phyloP scores from a whole-genome alignment of 768 basidiomycete species.

The Collybia nuda region DNA sequence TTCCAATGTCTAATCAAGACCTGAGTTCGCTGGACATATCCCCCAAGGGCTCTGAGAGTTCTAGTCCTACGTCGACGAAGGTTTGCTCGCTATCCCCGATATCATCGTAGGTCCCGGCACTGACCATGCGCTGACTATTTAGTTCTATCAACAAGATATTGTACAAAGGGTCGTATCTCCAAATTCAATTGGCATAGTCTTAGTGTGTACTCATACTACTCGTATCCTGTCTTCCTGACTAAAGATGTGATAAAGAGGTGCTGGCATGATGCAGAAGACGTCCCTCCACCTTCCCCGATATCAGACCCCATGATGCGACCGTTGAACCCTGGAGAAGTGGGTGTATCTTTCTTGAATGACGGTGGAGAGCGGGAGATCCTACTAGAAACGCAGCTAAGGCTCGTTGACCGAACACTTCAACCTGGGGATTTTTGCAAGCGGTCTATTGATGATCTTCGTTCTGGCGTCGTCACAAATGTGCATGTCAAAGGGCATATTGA shows the following conservation, averaged over 20 bases:
- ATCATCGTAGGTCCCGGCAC: background rate
- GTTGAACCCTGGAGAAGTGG: conserved; percentile 77
- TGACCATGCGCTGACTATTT: background rate
- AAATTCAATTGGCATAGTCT: conserved; percentile 55
- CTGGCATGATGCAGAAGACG: conserved; percentile 86
- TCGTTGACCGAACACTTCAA: conserved; percentile 77
- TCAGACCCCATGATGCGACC: conserved; percentile 76
- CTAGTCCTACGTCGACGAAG: conserved; percentile 14
- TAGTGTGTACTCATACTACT: conserved; percentile 46
- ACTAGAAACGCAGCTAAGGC: conserved; percentile 61
- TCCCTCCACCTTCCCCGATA: conserved; percentile 40
- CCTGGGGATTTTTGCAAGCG: conserved; percentile 84
- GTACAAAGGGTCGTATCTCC: conserved; percentile 47
- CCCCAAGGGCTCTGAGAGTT: conserved; percentile 2
- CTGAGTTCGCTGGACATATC: too few relatives aligned
- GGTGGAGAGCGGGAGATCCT: conserved; percentile 65
- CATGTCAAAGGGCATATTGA: conserved; percentile 66
- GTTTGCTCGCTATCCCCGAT: conserved; percentile 6
- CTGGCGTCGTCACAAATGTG: conserved; percentile 71
- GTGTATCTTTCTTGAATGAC: conserved; percentile 64
- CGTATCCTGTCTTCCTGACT: background rate
- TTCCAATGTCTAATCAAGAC: background rate
- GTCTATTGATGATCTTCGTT: conserved; percentile 67
- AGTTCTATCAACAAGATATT: conserved; percentile 73
- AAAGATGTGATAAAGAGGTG: conserved; percentile 54